Conservation (phyloP, 2,329 filamentous ascomycete species). For the Pestalotiopsis sp. region DNA sequence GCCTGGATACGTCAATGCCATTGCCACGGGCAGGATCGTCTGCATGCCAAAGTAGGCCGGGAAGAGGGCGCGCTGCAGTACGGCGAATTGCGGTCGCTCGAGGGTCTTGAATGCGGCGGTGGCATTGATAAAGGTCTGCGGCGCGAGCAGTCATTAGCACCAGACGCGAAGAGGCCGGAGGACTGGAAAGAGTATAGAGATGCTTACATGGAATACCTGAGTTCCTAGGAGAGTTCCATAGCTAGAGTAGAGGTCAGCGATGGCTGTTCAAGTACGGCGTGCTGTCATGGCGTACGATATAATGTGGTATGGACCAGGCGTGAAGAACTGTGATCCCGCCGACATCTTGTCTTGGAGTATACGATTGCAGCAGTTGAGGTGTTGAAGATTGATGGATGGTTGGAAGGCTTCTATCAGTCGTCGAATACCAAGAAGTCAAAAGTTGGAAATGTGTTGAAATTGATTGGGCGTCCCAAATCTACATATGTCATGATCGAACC, state of each 20-base stretch:
- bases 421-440: background rate
- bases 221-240: slow-evolving; percentile 88
- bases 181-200: background rate
- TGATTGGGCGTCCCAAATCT: background rate
- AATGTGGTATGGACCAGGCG: slow-evolving; percentile 75
- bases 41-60: slow-evolving; percentile 89
- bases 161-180: background rate
- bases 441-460: background rate
- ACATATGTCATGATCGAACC: background rate
- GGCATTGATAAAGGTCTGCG: slow-evolving; percentile 73
- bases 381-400: background rate
- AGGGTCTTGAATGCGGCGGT: slow-evolving; percentile 78
- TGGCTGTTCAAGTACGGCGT: background rate
- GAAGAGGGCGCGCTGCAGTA: slow-evolving; percentile 80
- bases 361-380: background rate
- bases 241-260: slow-evolving; percentile 44
- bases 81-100: slow-evolving; percentile 77
- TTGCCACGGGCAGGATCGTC: slow-evolving; percentile 69
- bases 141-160: background rate
- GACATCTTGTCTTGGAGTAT: slow-evolving; percentile 40
- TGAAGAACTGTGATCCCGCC: slow-evolving; percentile 54
- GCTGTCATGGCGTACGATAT: slow-evolving; percentile 57
- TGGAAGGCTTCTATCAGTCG: background rate
- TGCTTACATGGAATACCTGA: slow-evolving; percentile 77
- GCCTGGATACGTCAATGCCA: slow-evolving; percentile 83